Conservation (phyloP, 2,329 filamentous ascomycete genomes). For the Pestalotiopsis sp. region DNA sequence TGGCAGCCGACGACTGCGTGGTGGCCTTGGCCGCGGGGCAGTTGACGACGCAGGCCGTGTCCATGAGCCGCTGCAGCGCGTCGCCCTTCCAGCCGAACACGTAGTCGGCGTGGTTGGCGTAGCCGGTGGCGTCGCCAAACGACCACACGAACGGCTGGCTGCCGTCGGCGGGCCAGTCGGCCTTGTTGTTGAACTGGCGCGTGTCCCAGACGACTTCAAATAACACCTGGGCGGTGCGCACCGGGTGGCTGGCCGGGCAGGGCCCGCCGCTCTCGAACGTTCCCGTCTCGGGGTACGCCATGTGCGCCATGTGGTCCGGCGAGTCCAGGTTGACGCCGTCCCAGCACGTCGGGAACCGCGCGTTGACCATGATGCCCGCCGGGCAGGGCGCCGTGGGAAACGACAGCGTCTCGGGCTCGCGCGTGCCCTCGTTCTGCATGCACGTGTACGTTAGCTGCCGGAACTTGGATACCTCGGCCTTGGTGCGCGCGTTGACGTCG, state of each 20-base stretch:
- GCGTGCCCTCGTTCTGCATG: conserved; percentile 28
- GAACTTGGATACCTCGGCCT: conserved; percentile 32
- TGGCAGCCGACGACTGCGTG: conserved; percentile 31
- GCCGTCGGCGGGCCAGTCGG: conserved; percentile 32
- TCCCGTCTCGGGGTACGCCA: conserved; percentile 47
- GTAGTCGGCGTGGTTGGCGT: conserved; percentile 41
- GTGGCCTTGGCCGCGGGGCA: conserved; percentile 32
- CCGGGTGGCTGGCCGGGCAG: conserved; percentile 53
- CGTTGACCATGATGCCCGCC: conserved; percentile 49
- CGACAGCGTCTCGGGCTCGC: conserved; percentile 44
- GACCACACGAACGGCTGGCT: conserved; percentile 35
- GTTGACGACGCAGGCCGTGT: conserved; percentile 36
- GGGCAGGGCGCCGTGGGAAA: conserved; percentile 55
- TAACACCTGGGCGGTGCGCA: conserved; percentile 62
- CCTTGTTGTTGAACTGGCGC: conserved; percentile 27
- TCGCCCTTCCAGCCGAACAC: conserved; percentile 41
- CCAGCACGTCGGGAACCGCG: conserved; percentile 61
- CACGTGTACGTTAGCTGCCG: conserved; percentile 33
- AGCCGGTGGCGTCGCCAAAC: conserved; percentile 36
- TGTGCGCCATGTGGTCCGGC: conserved; percentile 51
- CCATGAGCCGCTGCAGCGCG: conserved; percentile 37
- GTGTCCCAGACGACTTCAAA: conserved; percentile 60
- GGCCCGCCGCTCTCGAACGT: conserved; percentile 40
- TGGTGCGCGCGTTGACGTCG: conserved; percentile 32
- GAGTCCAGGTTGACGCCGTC: conserved; percentile 52